These are phyloP conservation scores for Citrullus amarus DNA, from an alignment of 306 rosid species.

Conservation along the genomic window DNA sequence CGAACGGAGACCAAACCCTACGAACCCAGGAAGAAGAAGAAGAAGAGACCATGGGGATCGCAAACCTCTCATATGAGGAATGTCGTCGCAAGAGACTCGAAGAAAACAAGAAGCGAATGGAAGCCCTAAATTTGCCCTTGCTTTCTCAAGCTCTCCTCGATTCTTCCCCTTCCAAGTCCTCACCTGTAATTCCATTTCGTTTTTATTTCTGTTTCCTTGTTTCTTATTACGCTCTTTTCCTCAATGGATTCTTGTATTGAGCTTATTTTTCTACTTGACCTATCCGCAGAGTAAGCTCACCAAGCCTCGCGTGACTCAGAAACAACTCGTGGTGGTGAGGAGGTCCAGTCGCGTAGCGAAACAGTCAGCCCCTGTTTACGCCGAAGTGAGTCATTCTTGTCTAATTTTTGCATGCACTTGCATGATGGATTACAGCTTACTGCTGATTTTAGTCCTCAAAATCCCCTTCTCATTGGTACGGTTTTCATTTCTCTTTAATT, in stretches of 20 bases:
- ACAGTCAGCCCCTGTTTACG: constrained; percentile 49
- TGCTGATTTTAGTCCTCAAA: neutral
- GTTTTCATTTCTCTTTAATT: neutral
- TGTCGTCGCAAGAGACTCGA: constrained; percentile 52
- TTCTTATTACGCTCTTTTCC: neutral
- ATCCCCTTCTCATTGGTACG: neutral
- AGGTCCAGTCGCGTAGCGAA: constrained; percentile 66
- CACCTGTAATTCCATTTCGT: neutral
- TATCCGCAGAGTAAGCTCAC: constrained; percentile 31
- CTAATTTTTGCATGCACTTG: neutral
- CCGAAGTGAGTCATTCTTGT: constrained; percentile 3
- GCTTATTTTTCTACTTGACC: neutral
- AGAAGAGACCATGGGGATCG: constrained; percentile 16
- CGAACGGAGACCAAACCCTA: neutral
- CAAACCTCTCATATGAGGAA: constrained; percentile 11
- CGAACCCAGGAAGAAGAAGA: neutral
- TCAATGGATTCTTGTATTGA: neutral
- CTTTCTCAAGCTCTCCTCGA: constrained; percentile 46
- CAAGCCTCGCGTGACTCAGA: constrained; percentile 29
- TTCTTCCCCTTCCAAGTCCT: constrained; percentile 32
- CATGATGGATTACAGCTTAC: neutral
- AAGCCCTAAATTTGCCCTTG: constrained; percentile 50
- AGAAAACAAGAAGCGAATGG: constrained; percentile 62
- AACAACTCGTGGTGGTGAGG: constrained; percentile 41
- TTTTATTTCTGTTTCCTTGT: neutral